A percentile compares a stretch with the other conserved stretches of the same genome.
phyloP scores from a whole-genome alignment of 805 yeast species.

The Starmerella cellae region DNA sequence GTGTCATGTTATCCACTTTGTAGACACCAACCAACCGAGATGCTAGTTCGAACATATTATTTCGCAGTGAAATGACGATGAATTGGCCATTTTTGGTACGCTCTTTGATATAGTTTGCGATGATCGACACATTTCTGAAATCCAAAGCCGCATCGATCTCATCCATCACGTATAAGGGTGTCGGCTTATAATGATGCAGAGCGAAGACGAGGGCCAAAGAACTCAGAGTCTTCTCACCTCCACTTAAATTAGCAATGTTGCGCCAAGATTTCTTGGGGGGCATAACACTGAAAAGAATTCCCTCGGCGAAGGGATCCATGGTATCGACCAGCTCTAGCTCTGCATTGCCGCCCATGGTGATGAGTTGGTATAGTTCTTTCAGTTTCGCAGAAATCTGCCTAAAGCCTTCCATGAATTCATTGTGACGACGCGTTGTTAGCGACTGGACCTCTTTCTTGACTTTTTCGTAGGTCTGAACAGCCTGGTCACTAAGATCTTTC shows the following conservation, averaged over 20 bases:
- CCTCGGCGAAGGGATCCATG: slow-evolving; percentile 95
- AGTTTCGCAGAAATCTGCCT: slow-evolving; percentile 70
- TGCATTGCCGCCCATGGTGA: slow-evolving; percentile 98
- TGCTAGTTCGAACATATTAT: slow-evolving; percentile 96
- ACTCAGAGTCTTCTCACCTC: slow-evolving; percentile 94
- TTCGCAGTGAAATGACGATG: slow-evolving; percentile 84
- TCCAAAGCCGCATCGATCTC: slow-evolving; percentile 98
- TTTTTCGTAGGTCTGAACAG: slow-evolving; percentile 54
- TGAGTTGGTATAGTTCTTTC: slow-evolving; percentile 96
- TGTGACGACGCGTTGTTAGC: slow-evolving; percentile 57
- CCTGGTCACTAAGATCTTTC: slow-evolving; percentile 49
- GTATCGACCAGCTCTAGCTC: slow-evolving; percentile 91
- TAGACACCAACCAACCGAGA: slow-evolving; percentile 90
- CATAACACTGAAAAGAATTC: slow-evolving; percentile 93
- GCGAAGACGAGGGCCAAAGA: slow-evolving; percentile 94
- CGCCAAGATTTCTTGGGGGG: slow-evolving; percentile 98
- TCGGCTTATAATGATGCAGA: slow-evolving; percentile 86
- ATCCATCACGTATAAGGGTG: slow-evolving; percentile 96
- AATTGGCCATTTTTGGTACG: slow-evolving; percentile 94
- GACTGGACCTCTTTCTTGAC: slow-evolving; percentile 51
- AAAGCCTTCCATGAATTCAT: slow-evolving; percentile 91
- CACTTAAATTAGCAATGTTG: slow-evolving; percentile 85
- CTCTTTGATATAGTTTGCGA: slow-evolving; percentile 92
- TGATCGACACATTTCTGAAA: slow-evolving; percentile 91
- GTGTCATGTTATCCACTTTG: slow-evolving; percentile 82